Conservation (phyloP, 805 yeast genomes). For the Cyberlindnera meyerae region DNA sequence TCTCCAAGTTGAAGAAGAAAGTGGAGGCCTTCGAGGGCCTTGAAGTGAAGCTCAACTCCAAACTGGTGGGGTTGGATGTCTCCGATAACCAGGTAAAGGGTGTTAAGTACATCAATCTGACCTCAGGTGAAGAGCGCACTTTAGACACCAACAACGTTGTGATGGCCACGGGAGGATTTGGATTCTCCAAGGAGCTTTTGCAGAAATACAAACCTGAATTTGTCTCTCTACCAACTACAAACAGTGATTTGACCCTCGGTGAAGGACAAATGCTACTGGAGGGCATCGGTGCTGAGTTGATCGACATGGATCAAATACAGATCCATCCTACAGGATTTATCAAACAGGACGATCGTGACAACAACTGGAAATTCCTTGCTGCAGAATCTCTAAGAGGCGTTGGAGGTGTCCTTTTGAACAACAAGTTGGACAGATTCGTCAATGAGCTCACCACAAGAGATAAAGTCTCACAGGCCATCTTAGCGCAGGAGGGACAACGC, state of each 20-base stretch:
- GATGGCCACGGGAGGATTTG: conserved; percentile 58
- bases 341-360: conserved; percentile 35
- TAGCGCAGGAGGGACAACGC: conserved; percentile 25
- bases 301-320: conserved; percentile 57
- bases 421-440: conserved; percentile 41
- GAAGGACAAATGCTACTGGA: conserved; percentile 52
- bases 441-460: conserved; percentile 54
- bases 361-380: conserved; percentile 49
- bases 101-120: conserved; percentile 34
- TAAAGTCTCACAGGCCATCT: conserved; percentile 41
- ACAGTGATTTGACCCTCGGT: conserved; percentile 52
- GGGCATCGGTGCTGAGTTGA: conserved; percentile 41
- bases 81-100: conserved; percentile 33
- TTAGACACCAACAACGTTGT: conserved; percentile 34
- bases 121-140: conserved; percentile 21
- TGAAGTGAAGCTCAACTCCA: conserved; percentile 35
- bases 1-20: conserved; percentile 39
- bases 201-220: conserved; percentile 43
- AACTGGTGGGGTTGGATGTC: conserved; percentile 31
- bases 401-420: conserved; percentile 50
- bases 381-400: conserved; percentile 57
- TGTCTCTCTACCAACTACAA: conserved; percentile 46
- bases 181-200: conserved; percentile 35
- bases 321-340: conserved; percentile 62
- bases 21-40: conserved; percentile 32